Conservation (phyloP, 1,284 basidiomycete genomes). For the Leucoagaricus sp. region DNA sequence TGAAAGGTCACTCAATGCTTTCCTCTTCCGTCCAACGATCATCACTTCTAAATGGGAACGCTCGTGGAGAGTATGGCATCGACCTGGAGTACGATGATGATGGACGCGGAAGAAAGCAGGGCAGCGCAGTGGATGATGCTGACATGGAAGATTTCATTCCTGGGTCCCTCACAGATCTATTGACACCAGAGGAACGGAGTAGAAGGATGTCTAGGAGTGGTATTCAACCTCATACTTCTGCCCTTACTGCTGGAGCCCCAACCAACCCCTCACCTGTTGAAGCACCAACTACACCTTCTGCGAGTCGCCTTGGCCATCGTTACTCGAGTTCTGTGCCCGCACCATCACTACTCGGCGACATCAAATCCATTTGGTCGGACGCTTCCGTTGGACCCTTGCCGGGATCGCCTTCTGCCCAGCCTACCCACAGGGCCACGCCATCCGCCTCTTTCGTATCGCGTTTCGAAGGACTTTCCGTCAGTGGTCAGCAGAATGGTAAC, state of each 20-base stretch:
- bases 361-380: conserved; percentile 72
- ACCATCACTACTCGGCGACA: conserved; percentile 68
- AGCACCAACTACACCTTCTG: conserved; percentile 13
- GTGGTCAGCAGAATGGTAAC: conserved; percentile 13
- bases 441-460: conserved; percentile 32
- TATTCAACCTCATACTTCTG: conserved; percentile 18
- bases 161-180: conserved; percentile 81
- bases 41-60: conserved; percentile 18
- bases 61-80: conserved; percentile 29
- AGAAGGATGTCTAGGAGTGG: conserved; percentile 75
- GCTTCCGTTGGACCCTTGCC: conserved; percentile 27
- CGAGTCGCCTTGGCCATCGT: conserved; percentile 50
- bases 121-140: conserved; percentile 64
- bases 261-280: conserved; percentile 1
- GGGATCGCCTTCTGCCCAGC: conserved; percentile 28
- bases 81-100: conserved; percentile 37
- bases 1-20: conserved; percentile 25
- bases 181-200: conserved; percentile 81
- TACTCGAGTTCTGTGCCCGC: conserved; percentile 81
- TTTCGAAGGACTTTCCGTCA: conserved; percentile 26
- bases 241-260: conserved; percentile 15
- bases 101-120: conserved; percentile 23
- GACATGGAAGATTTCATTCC: conserved; percentile 88
- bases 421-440: conserved; percentile 30
- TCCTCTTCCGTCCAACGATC: conserved; percentile 27